phyloP scores from a whole-genome alignment of 805 yeast genomes.

The Cyberlindnera petersonii region DNA sequence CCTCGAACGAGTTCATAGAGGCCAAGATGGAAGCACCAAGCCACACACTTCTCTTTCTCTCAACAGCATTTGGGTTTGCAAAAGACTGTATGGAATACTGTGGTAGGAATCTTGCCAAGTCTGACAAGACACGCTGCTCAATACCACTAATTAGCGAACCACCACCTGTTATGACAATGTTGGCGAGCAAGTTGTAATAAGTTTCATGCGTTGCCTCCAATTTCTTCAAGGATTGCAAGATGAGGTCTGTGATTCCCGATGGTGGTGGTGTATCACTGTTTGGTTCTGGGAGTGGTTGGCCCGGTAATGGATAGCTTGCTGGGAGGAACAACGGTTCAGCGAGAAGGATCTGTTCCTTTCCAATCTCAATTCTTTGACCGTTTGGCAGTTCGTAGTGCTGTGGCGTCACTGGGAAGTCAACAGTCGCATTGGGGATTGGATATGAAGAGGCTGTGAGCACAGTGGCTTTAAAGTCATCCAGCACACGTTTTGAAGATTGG shows the following conservation, averaged over 20 bases:
- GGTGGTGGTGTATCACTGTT: constrained; percentile 14
- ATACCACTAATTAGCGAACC: constrained; percentile 66
- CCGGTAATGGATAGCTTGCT: constrained; percentile 42
- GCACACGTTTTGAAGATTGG: constrained; percentile 35
- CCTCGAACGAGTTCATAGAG: constrained; percentile 77
- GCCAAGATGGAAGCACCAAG: constrained; percentile 77
- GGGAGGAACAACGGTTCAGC: constrained; percentile 76
- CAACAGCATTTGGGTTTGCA: constrained; percentile 60
- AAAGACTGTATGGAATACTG: constrained; percentile 55
- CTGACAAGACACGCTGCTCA: constrained; percentile 61
- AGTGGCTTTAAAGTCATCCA: constrained; percentile 48
- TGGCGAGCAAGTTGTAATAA: constrained; percentile 45
- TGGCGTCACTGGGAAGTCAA: constrained; percentile 31
- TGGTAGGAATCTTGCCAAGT: constrained; percentile 58
- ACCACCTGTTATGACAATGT: constrained; percentile 74
- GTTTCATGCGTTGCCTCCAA: constrained; percentile 39
- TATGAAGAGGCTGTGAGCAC: constrained; percentile 34
- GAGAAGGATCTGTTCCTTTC: constrained; percentile 49
- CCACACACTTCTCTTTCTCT: constrained; percentile 70
- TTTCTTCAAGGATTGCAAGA: constrained; percentile 39
- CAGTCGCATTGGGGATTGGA: constrained; percentile 34
- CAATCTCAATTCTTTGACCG: constrained; percentile 44
- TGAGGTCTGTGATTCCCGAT: constrained; percentile 34
- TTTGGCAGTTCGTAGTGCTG: constrained; percentile 59
- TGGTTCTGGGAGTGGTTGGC: constrained; percentile 26